Evolutionary conservation across 768 basidiomycete genomes (phyloP).

Genomic region (Phylloporus sp.): DNA sequence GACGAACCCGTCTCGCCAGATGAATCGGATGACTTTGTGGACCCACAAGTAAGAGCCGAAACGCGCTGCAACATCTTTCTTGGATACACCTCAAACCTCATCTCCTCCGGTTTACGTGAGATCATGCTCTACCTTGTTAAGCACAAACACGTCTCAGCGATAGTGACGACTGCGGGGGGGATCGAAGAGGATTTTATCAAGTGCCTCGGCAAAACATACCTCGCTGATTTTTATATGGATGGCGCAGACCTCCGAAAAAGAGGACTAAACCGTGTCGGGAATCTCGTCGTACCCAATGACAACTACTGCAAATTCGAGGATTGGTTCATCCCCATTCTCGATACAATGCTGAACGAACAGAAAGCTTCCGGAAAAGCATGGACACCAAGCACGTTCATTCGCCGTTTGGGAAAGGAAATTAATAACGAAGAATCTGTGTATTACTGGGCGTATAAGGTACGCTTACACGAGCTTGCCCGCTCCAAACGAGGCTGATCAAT

Average conservation of each 20-base stretch:
- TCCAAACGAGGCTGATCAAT: conserved; percentile 23
- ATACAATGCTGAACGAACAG: conserved; percentile 88
- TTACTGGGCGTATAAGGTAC: conserved; percentile 98
- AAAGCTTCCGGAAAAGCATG: conserved; percentile 62
- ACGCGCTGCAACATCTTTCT: conserved; percentile 88
- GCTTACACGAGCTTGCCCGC: conserved; percentile 9
- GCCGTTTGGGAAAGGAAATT: conserved; percentile 93
- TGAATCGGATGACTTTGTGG: conserved; percentile 61
- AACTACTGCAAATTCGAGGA: conserved; percentile 99
- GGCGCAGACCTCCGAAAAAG: conserved; percentile 80
- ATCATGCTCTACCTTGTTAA: conserved; percentile 89
- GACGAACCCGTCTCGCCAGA: conserved; percentile 72
- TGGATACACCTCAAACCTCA: conserved; percentile 97
- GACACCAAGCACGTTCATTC: conserved; percentile 94
- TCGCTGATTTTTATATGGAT: conserved; percentile 89
- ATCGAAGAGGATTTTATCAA: conserved; percentile 99
- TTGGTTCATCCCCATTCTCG: conserved; percentile 94
- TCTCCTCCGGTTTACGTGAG: conserved; percentile 95
- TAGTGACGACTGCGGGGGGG: conserved; percentile 97
- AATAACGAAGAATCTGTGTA: conserved; percentile 96
- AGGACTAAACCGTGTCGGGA: conserved; percentile 98
- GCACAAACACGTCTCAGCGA: conserved; percentile 79
- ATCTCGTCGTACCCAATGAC: conserved; percentile 93
- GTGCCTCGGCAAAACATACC: conserved; percentile 93
- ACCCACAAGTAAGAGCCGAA: conserved; percentile 55